These are phyloP conservation scores for Saturnispora silvae DNA, from an alignment of 805 yeast genomes.

Conservation along the genomic window DNA sequence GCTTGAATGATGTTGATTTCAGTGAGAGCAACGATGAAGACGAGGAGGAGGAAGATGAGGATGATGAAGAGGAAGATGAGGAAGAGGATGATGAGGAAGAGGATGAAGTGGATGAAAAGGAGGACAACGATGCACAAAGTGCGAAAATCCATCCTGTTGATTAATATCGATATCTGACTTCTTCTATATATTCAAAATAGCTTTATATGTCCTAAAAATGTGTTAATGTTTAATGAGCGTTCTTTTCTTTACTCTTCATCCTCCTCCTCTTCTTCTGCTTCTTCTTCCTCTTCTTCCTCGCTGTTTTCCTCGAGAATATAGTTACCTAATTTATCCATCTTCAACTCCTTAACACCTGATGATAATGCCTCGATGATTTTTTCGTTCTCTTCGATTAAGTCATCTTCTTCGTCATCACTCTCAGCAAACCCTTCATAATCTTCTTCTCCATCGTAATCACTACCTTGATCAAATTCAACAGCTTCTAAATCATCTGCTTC, in stretches of 20 bases:
- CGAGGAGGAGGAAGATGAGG: too few species aligned
- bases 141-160: too few species aligned
- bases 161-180: too few species aligned
- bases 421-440: constrained; percentile 15
- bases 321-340: constrained; percentile 77
- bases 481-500: constrained; percentile 14
- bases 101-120: neutral
- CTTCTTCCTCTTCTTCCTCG: constrained; percentile 1
- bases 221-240: too few species aligned
- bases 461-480: neutral
- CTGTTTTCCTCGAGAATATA: constrained; percentile 47
- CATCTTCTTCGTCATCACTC: constrained; percentile 28
- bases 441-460: constrained; percentile 18
- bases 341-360: constrained; percentile 50
- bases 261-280: neutral
- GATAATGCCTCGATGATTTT: constrained; percentile 63
- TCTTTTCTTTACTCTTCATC: too few species aligned
- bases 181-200: too few species aligned
- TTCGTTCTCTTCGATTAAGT: constrained; percentile 29
- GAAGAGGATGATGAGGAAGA: constrained; percentile 4
- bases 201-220: too few species aligned
- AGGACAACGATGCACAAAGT: too few species aligned
- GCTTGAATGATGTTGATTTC: constrained; percentile 17
- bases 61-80: constrained; percentile 12
- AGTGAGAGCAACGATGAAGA: constrained; percentile 24